Evolutionary conservation across 2,329 filamentous ascomycete species (phyloP), one percentile per base, ranked within the genome.

Genomic region (Botrytis deweyae): DNA sequence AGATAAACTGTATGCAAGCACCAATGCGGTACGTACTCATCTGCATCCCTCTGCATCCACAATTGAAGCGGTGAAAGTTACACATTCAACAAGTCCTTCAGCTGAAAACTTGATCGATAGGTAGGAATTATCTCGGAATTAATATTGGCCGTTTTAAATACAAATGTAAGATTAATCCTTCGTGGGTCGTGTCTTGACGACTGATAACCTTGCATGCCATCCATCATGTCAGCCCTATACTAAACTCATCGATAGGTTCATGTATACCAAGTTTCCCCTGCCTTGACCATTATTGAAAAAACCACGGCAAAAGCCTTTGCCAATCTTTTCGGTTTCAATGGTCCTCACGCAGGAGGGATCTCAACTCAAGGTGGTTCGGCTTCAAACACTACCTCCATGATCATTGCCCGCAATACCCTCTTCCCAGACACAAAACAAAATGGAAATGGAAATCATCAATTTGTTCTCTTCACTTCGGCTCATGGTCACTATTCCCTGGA

Each of bases 401-500:
- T 97, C 42, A 90, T 97, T 76, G 95, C 96, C 6, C 90, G 95
- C 74, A 98, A 97, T 84, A 92, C 88, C 0, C 86, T 98, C 3
- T 97, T 90, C 81, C 95, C 95, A 0, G 86, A 89, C 16, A 94
- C 91, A 70, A 97, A 97, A 82, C 84, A 84, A 0, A 82, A 87
- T 1, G 96, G 96, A 25, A 94, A 94, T 80, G 87, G 86, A 1
- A 80, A 81, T 6, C 83, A 86, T 75, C 86, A 87, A 33, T 95
- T 98, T 79, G 91, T 94, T 33, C 84, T 98, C 72, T 98, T 98
- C 84, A 98, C 95, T 4, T 93, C 91, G 77, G 90, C 88, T 0
- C 94, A 98, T 82, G 95, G 95, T 0, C 96, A 98, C 85, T 99
- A 98, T 85, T 95, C 91, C 8, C 89, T 98, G 40, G 94, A 97